Evolutionary conservation across 2,329 filamentous ascomycete species (phyloP).

Genomic region (Colletotrichum chrysophilum): DNA sequence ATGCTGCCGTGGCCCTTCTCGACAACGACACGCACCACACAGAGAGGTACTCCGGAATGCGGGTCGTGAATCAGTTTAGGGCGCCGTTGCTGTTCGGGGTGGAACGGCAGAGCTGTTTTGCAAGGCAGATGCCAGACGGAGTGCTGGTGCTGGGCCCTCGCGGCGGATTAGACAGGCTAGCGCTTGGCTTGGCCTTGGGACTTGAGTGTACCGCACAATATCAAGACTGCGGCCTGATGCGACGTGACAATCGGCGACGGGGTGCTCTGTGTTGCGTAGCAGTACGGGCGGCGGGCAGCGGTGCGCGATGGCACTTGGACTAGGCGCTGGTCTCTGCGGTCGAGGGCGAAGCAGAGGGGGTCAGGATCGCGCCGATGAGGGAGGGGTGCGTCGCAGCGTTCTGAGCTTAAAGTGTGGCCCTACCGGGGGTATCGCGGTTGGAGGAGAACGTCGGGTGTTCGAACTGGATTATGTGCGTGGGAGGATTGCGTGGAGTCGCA

Average conservation of each 20-base stretch:
- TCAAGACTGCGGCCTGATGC: neutral
- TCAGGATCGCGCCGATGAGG: neutral
- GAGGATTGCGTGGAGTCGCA: neutral
- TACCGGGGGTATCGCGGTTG: slow-evolving; percentile 10
- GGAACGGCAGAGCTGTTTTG: neutral
- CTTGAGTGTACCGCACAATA: neutral
- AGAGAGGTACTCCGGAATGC: neutral
- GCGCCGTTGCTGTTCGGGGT: neutral
- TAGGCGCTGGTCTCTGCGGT: neutral
- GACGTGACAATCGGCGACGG: neutral
- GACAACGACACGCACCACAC: neutral
- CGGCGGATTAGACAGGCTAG: neutral
- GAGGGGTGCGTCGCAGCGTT: slow-evolving; percentile 11
- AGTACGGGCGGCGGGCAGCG: neutral
- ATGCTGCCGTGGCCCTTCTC: neutral
- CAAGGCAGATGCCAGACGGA: neutral
- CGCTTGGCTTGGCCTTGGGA: neutral
- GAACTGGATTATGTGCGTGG: neutral
- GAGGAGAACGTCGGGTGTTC: neutral
- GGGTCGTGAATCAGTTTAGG: neutral
- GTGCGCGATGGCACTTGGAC: neutral
- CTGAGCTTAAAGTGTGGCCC: slow-evolving; percentile 14
- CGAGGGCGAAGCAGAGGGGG: neutral
- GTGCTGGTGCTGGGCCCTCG: neutral
- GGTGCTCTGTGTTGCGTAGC: neutral